Evolutionary conservation across 352 stramenopile genomes (phyloP).

Genomic region (Saprolegnia diclina): DNA sequence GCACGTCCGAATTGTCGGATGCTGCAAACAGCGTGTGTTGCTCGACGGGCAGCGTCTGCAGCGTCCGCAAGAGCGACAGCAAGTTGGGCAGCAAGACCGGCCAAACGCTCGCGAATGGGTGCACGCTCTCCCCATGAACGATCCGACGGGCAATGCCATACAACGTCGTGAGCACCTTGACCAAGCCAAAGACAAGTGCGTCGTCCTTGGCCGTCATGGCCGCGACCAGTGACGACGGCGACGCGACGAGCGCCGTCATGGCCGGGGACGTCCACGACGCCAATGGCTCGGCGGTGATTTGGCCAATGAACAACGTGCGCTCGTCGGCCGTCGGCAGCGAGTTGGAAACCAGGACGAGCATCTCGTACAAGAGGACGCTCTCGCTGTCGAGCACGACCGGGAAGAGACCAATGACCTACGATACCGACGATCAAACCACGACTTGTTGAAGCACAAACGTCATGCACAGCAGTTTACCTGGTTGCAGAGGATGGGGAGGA

Average conservation of each 20-base stretch:
- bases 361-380: constrained; percentile 73
- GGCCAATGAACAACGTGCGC: constrained; percentile 55
- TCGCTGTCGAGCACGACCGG: constrained; percentile 65
- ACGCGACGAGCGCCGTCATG: constrained; percentile 56
- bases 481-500: constrained; percentile 59
- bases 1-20: constrained; percentile 37
- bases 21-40: constrained; percentile 49
- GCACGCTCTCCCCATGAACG: constrained; percentile 24
- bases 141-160: constrained; percentile 71
- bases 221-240: constrained; percentile 44
- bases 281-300: constrained; percentile 67
- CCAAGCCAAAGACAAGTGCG: constrained; percentile 42
- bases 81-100: constrained; percentile 68
- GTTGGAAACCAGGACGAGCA: constrained; percentile 74
- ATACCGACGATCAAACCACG: not conserved
- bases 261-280: constrained; percentile 55
- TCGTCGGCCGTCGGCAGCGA: constrained; percentile 63
- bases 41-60: constrained; percentile 51
- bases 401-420: constrained; percentile 52
- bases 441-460: no score
- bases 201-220: constrained; percentile 42
- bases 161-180: constrained; percentile 73
- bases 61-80: constrained; percentile 44
- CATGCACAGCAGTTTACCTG: constrained; percentile 30
- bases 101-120: constrained; percentile 53